Conservation (phyloP, 805 yeast species). For the Saccharomycopsis oosterbeekiorum region DNA sequence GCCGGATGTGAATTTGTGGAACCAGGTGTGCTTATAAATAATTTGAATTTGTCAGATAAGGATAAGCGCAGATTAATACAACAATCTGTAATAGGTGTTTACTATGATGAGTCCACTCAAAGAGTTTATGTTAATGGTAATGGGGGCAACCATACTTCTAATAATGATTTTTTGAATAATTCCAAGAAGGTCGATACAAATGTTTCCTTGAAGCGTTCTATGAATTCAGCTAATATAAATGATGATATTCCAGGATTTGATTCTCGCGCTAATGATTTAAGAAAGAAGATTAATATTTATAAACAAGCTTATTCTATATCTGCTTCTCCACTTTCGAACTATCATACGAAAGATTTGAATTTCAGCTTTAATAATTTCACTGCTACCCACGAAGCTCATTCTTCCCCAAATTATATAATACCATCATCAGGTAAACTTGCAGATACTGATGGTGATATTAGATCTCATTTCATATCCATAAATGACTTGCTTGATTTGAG, state of each 20-base stretch:
- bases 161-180: not conserved
- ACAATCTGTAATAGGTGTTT: constrained; percentile 16
- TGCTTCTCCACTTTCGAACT: constrained; percentile 13
- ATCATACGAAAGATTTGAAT: constrained; percentile 12
- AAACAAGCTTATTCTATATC: constrained; percentile 11
- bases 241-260: constrained; percentile 6
- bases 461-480: constrained; percentile 14
- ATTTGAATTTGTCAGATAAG: constrained; percentile 8
- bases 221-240: not conserved
- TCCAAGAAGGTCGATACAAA: not conserved
- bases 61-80: constrained; percentile 10
- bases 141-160: not conserved
- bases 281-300: constrained; percentile 8
- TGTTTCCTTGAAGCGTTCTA: not conserved
- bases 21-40: constrained; percentile 17
- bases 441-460: not conserved
- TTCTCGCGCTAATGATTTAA: constrained; percentile 12
- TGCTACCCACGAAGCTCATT: constrained; percentile 16
- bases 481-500: constrained; percentile 14
- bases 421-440: not conserved
- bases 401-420: constrained; percentile 3
- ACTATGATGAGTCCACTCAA: constrained; percentile 9
- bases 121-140: constrained; percentile 8
- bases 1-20: constrained; percentile 16
- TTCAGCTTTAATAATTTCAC: constrained; percentile 15